Percentiles rank a stretch among this genome's conserved stretches.
phyloP scores from a whole-genome alignment of 2,329 filamentous ascomycete genomes.

The Incumbomyces lentus region DNA sequence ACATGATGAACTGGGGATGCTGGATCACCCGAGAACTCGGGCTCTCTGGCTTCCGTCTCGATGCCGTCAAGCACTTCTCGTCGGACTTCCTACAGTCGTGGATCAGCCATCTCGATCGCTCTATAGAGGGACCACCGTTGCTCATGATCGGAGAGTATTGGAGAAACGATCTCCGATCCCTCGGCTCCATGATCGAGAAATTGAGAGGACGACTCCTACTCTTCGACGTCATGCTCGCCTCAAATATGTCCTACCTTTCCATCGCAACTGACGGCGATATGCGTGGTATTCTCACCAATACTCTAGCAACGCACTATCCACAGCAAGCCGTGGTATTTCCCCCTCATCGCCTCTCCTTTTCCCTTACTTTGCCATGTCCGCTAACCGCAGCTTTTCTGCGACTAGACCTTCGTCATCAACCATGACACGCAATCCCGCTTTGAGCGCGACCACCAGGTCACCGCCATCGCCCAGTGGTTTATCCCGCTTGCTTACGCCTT shows the following conservation, averaged over 20 bases:
- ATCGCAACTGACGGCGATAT: constrained; percentile 49
- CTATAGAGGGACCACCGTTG: constrained; percentile 44
- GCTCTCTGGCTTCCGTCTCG: constrained; percentile 57
- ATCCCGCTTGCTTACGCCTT: constrained; percentile 64
- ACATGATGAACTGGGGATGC: constrained; percentile 56
- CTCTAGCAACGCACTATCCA: constrained; percentile 46
- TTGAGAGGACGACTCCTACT: constrained; percentile 51
- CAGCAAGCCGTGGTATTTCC: constrained; percentile 46
- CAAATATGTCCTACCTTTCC: constrained; percentile 54
- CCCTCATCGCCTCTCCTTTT: not conserved
- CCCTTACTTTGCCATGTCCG: not conserved
- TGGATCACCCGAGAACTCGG: constrained; percentile 55
- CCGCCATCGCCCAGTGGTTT: constrained; percentile 55
- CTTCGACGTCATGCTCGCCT: constrained; percentile 59
- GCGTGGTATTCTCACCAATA: constrained; percentile 50
- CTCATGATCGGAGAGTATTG: constrained; percentile 58
- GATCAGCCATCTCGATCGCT: constrained; percentile 45
- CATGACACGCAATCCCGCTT: constrained; percentile 51
- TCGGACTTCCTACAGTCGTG: constrained; percentile 56
- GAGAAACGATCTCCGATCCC: constrained; percentile 47
- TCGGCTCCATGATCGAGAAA: constrained; percentile 47
- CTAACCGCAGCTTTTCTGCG: not conserved
- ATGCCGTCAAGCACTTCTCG: constrained; percentile 64
- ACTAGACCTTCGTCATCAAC: constrained; percentile 56
- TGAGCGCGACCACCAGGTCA: constrained; percentile 17